Evolutionary conservation across 164 flowering plant species (phyloP).

Genomic region (Kingdonia uniflora): DNA sequence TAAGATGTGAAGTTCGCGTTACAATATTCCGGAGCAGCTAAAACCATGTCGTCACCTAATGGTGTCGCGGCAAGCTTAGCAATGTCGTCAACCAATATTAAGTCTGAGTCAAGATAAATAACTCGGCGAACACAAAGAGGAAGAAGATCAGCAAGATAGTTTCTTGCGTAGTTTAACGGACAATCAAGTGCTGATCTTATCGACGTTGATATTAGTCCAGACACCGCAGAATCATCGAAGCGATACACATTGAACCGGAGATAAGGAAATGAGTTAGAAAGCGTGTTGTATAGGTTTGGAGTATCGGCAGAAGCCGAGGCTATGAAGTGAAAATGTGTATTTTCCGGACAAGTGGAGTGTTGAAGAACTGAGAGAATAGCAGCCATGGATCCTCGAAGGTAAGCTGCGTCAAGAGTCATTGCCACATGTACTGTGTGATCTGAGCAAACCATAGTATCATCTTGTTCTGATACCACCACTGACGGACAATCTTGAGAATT

Average conservation of each 20-base stretch:
- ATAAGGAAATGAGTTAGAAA: conserved; percentile 57
- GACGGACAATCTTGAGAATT: conserved; percentile 58
- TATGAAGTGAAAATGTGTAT: conserved; percentile 65
- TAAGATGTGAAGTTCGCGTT: conserved; percentile 74
- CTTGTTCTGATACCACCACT: neutral
- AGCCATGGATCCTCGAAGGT: conserved; percentile 80
- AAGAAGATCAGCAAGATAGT: conserved; percentile 55
- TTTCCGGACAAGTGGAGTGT: conserved; percentile 79
- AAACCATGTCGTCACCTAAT: conserved; percentile 30
- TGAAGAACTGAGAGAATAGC: conserved; percentile 74
- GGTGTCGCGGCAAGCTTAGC: conserved; percentile 50
- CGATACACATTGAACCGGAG: conserved; percentile 40
- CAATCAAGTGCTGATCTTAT: conserved; percentile 76
- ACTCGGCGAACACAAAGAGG: conserved; percentile 52
- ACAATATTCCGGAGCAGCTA: conserved; percentile 87
- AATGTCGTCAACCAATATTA: conserved; percentile 73
- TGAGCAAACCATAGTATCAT: conserved; percentile 20
- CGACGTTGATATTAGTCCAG: conserved; percentile 70
- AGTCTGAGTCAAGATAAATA: conserved; percentile 82
- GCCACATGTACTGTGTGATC: conserved; percentile 53
- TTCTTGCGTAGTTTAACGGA: conserved; percentile 79
- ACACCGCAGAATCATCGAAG: conserved; percentile 34
- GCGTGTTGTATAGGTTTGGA: conserved; percentile 22
- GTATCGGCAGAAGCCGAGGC: conserved; percentile 30
- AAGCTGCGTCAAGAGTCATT: conserved; percentile 70